Percentiles rank a stretch among this genome's conserved stretches.
Conservation (phyloP, 192 early-diverging fungal genomes). For the Phycomyces blakesleeanus region DNA sequence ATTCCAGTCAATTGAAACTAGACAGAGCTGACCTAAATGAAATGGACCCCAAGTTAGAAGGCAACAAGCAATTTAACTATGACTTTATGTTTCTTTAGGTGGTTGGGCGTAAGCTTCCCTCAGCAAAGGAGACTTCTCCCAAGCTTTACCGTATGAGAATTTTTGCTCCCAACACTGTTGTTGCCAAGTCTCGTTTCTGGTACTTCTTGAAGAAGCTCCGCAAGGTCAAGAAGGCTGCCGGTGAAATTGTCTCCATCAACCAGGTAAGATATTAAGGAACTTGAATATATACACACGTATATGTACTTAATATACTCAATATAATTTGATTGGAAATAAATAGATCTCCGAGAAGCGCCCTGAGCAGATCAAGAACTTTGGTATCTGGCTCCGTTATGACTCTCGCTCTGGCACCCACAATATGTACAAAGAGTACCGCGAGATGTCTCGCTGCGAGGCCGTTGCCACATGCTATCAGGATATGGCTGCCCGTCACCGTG, state of each 20-base stretch:
- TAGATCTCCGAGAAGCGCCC: conserved; percentile 94
- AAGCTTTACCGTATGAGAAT: conserved; percentile 98
- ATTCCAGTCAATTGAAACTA: too few relatives aligned
- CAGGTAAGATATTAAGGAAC: conserved; percentile 36
- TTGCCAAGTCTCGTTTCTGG: conserved; percentile 99
- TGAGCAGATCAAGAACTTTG: conserved; percentile 92
- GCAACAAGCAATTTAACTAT: too few relatives aligned
- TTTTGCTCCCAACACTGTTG: conserved; percentile 97
- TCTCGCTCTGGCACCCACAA: conserved; percentile 99
- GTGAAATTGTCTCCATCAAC: conserved; percentile 98
- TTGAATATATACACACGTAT: too few relatives aligned
- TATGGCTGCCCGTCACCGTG: conserved; percentile 98
- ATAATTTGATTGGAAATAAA: too few relatives aligned
- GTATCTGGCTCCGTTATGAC: conserved; percentile 99
- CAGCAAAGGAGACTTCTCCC: conserved; percentile 85
- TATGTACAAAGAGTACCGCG: conserved; percentile 99
- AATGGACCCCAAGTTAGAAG: too few relatives aligned
- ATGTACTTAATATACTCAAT: too few relatives aligned
- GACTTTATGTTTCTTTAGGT: conserved; percentile 48
- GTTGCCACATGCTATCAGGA: conserved; percentile 84
- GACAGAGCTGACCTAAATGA: too few relatives aligned
- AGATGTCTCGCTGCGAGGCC: conserved; percentile 78
- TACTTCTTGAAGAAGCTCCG: conserved; percentile 98
- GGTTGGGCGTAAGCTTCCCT: conserved; percentile 92
- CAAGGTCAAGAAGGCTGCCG: conserved; percentile 99